phyloP scores from a whole-genome alignment of 257 asterid genomes.

The Gardenia jasminoides region DNA sequence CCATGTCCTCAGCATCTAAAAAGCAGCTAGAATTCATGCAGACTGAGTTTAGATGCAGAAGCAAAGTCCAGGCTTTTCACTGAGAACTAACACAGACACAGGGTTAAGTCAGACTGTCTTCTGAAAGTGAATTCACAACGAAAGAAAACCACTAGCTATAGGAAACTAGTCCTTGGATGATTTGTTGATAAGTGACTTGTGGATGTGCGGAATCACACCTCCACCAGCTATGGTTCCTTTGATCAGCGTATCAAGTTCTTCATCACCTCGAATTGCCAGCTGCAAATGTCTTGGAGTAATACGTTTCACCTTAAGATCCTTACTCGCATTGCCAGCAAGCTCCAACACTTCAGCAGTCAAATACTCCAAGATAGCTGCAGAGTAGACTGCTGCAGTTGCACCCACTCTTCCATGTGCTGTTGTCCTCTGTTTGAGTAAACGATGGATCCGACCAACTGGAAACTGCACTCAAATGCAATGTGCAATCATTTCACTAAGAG shows the following conservation, averaged over 20 bases:
- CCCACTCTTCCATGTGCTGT: slow-evolving; percentile 42
- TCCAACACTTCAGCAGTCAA: slow-evolving; percentile 41
- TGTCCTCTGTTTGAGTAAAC: slow-evolving; percentile 35
- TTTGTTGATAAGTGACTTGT: slow-evolving; percentile 43
- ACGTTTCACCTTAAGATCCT: slow-evolving; percentile 44
- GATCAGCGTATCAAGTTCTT: slow-evolving; percentile 42
- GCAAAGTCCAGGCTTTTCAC: slow-evolving; percentile 9
- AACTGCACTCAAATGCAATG: slow-evolving; percentile 18
- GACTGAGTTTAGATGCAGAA: not conserved
- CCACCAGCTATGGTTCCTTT: slow-evolving; percentile 46
- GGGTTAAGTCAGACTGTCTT: not conserved
- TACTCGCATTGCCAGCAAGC: slow-evolving; percentile 42
- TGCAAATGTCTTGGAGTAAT: slow-evolving; percentile 42
- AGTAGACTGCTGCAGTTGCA: slow-evolving; percentile 43
- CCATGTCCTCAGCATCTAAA: slow-evolving; percentile 14
- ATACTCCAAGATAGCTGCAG: slow-evolving; percentile 45
- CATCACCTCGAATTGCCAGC: slow-evolving; percentile 44
- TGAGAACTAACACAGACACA: slow-evolving; percentile 8
- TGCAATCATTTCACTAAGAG: slow-evolving; percentile 2
- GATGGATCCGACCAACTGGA: slow-evolving; percentile 44
- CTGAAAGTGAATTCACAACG: not conserved
- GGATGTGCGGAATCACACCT: slow-evolving; percentile 41
- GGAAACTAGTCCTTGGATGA: slow-evolving; percentile 30
- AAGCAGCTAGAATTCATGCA: slow-evolving; percentile 10
- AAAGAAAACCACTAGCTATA: not conserved